phyloP scores from a whole-genome alignment of 257 asterid genomes.

The Gentiana straminea region DNA sequence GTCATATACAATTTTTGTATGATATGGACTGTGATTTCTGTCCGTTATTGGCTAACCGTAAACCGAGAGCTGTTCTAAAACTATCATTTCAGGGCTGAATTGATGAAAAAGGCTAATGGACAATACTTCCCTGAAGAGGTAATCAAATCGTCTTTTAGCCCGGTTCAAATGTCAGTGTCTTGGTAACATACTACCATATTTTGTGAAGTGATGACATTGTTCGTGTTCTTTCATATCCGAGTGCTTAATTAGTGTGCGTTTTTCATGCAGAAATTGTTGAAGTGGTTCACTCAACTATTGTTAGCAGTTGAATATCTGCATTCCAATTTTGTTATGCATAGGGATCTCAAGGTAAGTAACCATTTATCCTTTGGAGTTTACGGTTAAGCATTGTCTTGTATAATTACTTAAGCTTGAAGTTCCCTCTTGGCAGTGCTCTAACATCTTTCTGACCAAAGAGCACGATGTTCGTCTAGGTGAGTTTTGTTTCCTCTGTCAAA shows the following conservation, averaged over 20 bases:
- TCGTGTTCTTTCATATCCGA: neutral
- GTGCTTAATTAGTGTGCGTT: conserved; percentile 12
- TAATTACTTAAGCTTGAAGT: conserved; percentile 12
- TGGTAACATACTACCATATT: no score
- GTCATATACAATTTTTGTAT: conserved; percentile 4
- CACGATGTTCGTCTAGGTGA: conserved; percentile 89
- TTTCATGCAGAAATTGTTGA: conserved; percentile 63
- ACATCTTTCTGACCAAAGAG: conserved; percentile 92
- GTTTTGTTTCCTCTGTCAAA: conserved; percentile 15
- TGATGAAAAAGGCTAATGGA: conserved; percentile 85
- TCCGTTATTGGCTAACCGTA: neutral
- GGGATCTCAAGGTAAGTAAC: conserved; percentile 73
- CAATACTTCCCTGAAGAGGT: conserved; percentile 97
- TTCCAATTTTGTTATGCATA: conserved; percentile 85
- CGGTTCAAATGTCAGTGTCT: no score
- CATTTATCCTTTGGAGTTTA: neutral
- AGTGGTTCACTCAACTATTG: conserved; percentile 87
- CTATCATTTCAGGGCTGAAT: conserved; percentile 62
- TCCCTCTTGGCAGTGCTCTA: conserved; percentile 72
- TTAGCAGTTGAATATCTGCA: conserved; percentile 97
- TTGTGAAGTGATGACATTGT: no score
- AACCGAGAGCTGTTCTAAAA: neutral
- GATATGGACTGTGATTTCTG: neutral
- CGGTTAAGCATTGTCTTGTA: conserved; percentile 9
- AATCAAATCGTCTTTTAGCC: neutral